A percentile compares a stretch with the other conserved stretches of the same genome.
Conservation (phyloP, 2,329 filamentous ascomycete species). For the Paraconiothyrium sp. region DNA sequence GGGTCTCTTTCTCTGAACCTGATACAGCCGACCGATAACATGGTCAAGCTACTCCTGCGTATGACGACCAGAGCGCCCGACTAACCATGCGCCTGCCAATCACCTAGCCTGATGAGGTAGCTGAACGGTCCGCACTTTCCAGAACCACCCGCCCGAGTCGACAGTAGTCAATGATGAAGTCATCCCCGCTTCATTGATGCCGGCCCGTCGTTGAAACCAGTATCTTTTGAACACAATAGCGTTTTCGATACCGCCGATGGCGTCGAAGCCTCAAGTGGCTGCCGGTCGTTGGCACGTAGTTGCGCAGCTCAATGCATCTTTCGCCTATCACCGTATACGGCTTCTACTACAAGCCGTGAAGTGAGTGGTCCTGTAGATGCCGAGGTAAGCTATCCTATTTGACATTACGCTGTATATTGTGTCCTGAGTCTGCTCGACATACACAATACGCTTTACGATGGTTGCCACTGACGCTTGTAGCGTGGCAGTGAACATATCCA, state of each 20-base stretch:
- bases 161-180: neutral
- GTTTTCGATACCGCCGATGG: neutral
- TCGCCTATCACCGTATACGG: neutral
- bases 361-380: neutral
- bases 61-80: slow-evolving; percentile 8
- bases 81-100: neutral
- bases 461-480: too few species aligned
- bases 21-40: slow-evolving; percentile 6
- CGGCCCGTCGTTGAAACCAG: neutral
- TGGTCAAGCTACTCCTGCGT: neutral
- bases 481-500: too few species aligned
- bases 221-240: neutral
- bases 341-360: neutral
- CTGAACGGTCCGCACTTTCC: neutral
- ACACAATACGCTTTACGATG: neutral
- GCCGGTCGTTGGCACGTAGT: neutral
- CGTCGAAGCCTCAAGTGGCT: neutral
- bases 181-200: neutral
- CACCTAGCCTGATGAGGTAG: slow-evolving; percentile 7
- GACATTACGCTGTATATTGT: neutral
- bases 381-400: neutral
- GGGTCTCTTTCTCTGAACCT: neutral
- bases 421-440: neutral
- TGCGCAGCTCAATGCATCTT: neutral
- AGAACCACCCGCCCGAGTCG: slow-evolving; percentile 5